Evolutionary conservation across 495 filamentous ascomycete species (phyloP), one percentile per base, ranked within the genome.

Genomic region (Hapsidospora chrysogenum): DNA sequence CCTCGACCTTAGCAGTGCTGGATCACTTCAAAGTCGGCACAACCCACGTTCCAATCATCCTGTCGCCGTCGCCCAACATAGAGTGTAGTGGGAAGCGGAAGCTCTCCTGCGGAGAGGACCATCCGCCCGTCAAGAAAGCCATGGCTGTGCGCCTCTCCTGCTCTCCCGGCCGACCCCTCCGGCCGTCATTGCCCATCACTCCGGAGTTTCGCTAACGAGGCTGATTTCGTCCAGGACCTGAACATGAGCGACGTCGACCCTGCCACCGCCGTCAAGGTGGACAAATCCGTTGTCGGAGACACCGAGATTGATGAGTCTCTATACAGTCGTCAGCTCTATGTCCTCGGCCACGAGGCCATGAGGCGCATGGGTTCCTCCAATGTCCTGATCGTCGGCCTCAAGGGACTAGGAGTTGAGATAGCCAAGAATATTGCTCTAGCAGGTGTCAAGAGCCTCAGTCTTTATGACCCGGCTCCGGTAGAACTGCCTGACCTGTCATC

Each of bases 361-460:
- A 96, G 92, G 63, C 81, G 86, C 37, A 99, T 99, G 92, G 70
- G 85, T 52, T 80, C 85, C 33, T 96, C 92, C 15, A 85, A 96
- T 53, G 74, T 99, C 29, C 78, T 99, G 14, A 72, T 99, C 35
- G 80, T 85, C 35, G 92, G 92, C 35, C 59, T 95, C 44, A 84
- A 85, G 52, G 89, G 92, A 14, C 70, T 99, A 21, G 92, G 92
- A 59, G 85, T 94, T 32, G 92, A 99, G 59, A 93, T 99, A 49
- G 87, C 92, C 43, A 99, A 99, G 67, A 96, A 99, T 46, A 82
- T 99, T 51, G 92, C 89, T 21, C 80, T 99, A 44, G 92, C 92
- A 39, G 92, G 92, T 48, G 92, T 75, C 49, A 70, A 74, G 54
- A 74, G 68, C 41, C 67, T 96, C 29, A 92, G 92, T 7, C 68